Base-by-base conservation (phyloP, 2,329 filamentous ascomycete genomes). In the Cladosporium sp. region DNA sequence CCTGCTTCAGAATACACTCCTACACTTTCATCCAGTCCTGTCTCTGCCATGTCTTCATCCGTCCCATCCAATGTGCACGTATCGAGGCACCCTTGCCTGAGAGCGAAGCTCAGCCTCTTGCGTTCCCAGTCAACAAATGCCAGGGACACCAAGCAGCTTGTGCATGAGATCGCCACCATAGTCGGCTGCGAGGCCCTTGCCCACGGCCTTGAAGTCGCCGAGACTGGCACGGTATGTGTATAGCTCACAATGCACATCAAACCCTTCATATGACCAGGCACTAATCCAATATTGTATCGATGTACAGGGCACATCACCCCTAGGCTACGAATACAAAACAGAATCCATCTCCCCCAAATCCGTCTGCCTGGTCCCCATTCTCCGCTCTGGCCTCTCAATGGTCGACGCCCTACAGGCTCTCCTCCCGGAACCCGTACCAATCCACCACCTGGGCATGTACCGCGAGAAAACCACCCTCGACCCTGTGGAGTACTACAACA, bases 401-500 rank as follows among this genome's bases (percentile, higher is more conserved):
- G 83, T 96, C 42, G 90, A 96, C 70, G 88, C 91, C 24, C 78
- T 96, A 42, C 87, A 93, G 77, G 86, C 86, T 25, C 81, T 97
- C 67, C 90, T 97, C 59, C 92, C 93, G 17, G 71, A 75, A 36
- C 83, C 90, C 13, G 89, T 93, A 32, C 87, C 91, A 6, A 84
- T 97, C 62, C 91, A 97, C 77, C 93, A 97, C 73, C 87, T 97
- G 7, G 93, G 94, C 64, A 87, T 97, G 69, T 97, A 93, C 80
- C 90, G 92, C 70, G 92, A 97, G 72, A 90, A 89, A 60, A 84
- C 85, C 57, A 93, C 90, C 44, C 86, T 97, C 57, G 85, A 91
- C 68, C 91, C 92, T 3, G 92, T 97, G 58, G 92, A 96, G 76
- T 96, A 97, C 82, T 97, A 97, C 83, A 97, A 97, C 80, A 96